Base-by-base conservation (phyloP, 371 early-diverging fungal species). In the Zychaea mexicana region DNA sequence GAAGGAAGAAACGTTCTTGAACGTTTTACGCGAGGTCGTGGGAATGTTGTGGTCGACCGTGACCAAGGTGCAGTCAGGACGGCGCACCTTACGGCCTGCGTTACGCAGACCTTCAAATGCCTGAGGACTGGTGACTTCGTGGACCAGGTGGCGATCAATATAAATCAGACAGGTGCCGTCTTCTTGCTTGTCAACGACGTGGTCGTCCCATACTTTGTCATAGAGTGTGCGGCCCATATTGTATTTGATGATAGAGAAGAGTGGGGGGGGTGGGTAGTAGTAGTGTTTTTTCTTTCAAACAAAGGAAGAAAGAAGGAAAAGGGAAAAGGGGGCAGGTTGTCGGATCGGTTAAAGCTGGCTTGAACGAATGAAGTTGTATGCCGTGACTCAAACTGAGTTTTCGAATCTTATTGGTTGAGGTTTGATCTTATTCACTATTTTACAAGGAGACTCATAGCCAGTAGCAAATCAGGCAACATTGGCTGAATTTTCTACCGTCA, bases 21-120 rank as follows among this genome's bases (percentile, higher is more conserved):
- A 88, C 32, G 69, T 74, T 65, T 81, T 81, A 61, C 85, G 74
- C 12, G 80, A 52, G 21, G 81, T 66, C 0, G 86, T 88, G 21
- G 90, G 90, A 57, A 88, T 90, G 69, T 90, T 90, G 78, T 90
- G 90, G 72, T 90, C 90, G n/a, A 90, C 85, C 17, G 90, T 90
- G 22, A 83, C 86, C 4, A 90, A 74, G 9, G 90, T 90, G 62
- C 82, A 82, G 68, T 90, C 90, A 10, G 82, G 78, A 32, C 90
- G 76, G 61, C 90, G 84, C 0, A 90, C 90, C 32, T 65, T 62
- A 27, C 90, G 75, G 32, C 61, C 61, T 3, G 90, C 86, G 59
- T 84, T 82, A 31, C 84, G 79, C 26, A 90, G 82, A 38, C 87
- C 88, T 69, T 88, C 90, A 69, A 88, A 90, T 22, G 90, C 90